phyloP scores from a whole-genome alignment of 495 filamentous ascomycete species.

The Penicillium steckii region DNA sequence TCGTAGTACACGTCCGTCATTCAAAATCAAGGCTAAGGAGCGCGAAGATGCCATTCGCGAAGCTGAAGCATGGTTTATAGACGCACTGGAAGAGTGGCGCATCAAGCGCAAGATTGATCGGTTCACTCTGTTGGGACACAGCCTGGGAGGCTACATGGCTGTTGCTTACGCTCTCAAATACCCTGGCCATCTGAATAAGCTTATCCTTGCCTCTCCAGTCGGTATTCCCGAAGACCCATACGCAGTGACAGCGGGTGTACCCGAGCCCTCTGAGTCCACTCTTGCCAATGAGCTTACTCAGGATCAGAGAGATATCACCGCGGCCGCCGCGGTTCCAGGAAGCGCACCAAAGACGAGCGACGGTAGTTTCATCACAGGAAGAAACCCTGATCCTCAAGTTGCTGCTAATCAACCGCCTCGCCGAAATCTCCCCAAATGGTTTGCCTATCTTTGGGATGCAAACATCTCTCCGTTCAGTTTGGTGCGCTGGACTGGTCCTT shows the following conservation, averaged over 20 bases:
- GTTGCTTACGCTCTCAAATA: constrained; percentile 96
- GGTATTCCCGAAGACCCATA: constrained; percentile 95
- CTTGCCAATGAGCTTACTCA: constrained; percentile 72
- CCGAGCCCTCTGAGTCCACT: constrained; percentile 68
- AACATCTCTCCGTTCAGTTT: constrained; percentile 94
- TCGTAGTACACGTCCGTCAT: constrained; percentile 78
- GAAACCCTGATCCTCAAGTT: constrained; percentile 17
- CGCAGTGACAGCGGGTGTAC: constrained; percentile 77
- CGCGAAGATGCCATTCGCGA: constrained; percentile 79
- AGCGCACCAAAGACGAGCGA: constrained; percentile 45
- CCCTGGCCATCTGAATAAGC: constrained; percentile 88
- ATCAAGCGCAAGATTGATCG: constrained; percentile 82
- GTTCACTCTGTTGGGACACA: constrained; percentile 92
- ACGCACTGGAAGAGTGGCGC: constrained; percentile 95
- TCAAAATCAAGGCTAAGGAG: constrained; percentile 79
- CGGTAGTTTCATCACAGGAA: constrained; percentile 58
- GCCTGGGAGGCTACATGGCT: constrained; percentile 89
- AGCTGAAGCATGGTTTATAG: constrained; percentile 94
- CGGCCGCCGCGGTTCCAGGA: constrained; percentile 25
- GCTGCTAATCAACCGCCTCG: constrained; percentile 44
- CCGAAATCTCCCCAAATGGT: constrained; percentile 75
- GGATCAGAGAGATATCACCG: constrained; percentile 60
- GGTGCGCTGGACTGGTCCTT: constrained; percentile 83
- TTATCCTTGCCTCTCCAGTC: constrained; percentile 91
- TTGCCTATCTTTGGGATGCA: constrained; percentile 92